Conservation (phyloP, 148 eudicot genomes). For the Vaccinium darrowii region DNA sequence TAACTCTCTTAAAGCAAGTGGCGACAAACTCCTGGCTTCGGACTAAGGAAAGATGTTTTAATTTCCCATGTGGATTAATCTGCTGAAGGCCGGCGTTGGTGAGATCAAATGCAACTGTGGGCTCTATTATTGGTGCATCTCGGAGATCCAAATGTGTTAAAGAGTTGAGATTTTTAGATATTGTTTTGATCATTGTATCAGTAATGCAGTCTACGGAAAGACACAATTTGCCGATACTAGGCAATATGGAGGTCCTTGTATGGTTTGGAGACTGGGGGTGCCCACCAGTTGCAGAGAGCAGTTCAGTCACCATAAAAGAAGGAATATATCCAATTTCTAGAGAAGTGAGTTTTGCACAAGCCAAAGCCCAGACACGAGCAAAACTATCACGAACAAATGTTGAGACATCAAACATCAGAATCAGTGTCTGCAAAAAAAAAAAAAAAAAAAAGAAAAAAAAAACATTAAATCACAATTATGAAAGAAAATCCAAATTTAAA, state of each 20-base stretch:
- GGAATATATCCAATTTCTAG: slow-evolving; percentile 78
- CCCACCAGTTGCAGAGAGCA: slow-evolving; percentile 61
- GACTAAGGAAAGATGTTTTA: slow-evolving; percentile 80
- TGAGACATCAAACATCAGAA: slow-evolving; percentile 89
- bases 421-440: slow-evolving; percentile 46
- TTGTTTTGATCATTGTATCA: slow-evolving; percentile 73
- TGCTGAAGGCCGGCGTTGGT: slow-evolving; percentile 85
- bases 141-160: slow-evolving; percentile 88
- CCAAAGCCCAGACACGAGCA: slow-evolving; percentile 80
- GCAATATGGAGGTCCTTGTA: slow-evolving; percentile 45
- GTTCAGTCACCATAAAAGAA: slow-evolving; percentile 78
- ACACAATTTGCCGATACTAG: slow-evolving; percentile 63
- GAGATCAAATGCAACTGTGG: slow-evolving; percentile 72
- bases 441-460: slow-evolving; percentile 12
- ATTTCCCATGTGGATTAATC: slow-evolving; percentile 72
- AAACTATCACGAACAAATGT: slow-evolving; percentile 72
- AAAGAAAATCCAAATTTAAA: neutral
- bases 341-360: slow-evolving; percentile 60
- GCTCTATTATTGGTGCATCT: slow-evolving; percentile 91
- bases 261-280: slow-evolving; percentile 43
- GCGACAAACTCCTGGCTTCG: slow-evolving; percentile 81
- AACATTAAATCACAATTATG: neutral
- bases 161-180: slow-evolving; percentile 56
- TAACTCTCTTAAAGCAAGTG: slow-evolving; percentile 76
- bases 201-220: slow-evolving; percentile 94